phyloP scores from a whole-genome alignment of 1,139 yeast genomes.

The Eremothecium gossypii region DNA sequence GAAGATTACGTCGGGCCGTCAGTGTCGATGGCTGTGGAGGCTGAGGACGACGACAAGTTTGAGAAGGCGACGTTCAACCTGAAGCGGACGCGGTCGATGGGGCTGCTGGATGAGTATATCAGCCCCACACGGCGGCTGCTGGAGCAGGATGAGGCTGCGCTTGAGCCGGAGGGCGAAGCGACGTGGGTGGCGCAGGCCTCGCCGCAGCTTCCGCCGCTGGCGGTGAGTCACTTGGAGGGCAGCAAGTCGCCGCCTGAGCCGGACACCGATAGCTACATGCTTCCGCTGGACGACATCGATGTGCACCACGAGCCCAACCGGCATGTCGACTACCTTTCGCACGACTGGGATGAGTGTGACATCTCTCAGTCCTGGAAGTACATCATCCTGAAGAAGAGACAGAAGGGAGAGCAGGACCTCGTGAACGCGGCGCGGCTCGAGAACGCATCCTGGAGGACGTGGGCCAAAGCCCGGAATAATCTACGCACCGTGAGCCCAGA shows the following conservation, averaged over 20 bases:
- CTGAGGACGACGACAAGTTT: conserved; percentile 64
- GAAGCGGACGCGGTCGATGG: conserved; percentile 78
- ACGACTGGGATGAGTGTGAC: conserved; percentile 91
- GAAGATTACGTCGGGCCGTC: conserved; percentile 32
- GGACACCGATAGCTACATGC: conserved; percentile 31
- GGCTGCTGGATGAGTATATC: conserved; percentile 65
- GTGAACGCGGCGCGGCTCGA: conserved; percentile 60
- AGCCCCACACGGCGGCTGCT: conserved; percentile 33
- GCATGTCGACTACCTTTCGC: conserved; percentile 91
- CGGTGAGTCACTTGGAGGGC: conserved; percentile 2
- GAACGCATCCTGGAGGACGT: conserved; percentile 79
- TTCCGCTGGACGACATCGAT: conserved; percentile 80
- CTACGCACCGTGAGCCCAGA: conserved; percentile 65
- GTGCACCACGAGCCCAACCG: conserved; percentile 71
- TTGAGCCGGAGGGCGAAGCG: background rate
- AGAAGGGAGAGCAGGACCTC: conserved; percentile 37
- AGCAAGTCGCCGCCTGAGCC: conserved; percentile 31
- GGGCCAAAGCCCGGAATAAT: conserved; percentile 69
- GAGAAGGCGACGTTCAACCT: conserved; percentile 63
- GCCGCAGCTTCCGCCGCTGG: conserved; percentile 1
- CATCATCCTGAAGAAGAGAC: conserved; percentile 66
- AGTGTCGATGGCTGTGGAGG: conserved; percentile 47
- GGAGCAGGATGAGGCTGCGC: conserved; percentile 1
- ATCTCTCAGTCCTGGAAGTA: conserved; percentile 93
- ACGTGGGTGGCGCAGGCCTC: background rate